Base-by-base conservation (phyloP, 169 alveolate genomes). In the Eimeria tenella region DNA sequence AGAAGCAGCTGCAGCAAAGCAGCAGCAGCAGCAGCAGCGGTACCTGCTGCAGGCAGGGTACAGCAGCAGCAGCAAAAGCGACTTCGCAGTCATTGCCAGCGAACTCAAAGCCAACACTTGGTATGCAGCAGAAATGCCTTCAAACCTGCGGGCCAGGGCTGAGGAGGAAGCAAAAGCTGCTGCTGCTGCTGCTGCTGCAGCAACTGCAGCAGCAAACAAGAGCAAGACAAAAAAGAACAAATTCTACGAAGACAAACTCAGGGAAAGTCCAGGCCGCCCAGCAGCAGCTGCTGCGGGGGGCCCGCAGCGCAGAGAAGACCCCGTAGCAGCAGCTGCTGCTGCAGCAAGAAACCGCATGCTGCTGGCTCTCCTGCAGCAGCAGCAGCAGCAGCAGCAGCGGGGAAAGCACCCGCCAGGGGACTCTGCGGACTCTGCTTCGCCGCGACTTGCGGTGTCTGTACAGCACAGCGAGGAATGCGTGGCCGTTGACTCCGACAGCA, bases 1-100 rank as follows among this genome's bases (percentile, higher is more conserved):
- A 77, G 93, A 74, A 96, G 93, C 63, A 93, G 93, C 55, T 31
- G 92, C 8, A 93, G 92, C 55, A 93, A 96, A 77, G 95, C 96
- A 21, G 88, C 96, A 52, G 68, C 84, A 17, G 96, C 94, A 94
- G 96, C 74, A 65, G 53, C 49, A 75, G 19, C 23, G 58, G 55
- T 90, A 90, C 52, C 53, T 90, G 52, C 56, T 73, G 71, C 75
- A 90, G 19, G 94, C 81, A 7, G 94, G 94, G 19, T 52, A 90
- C 23, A 52, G 79, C 13, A 21, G 19, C 89, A 55, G 55, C 55
- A 13, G 79, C 53, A 7, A 42, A 63, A 62, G 84, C 79, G 94
- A 90, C 23, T 90, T 90, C 96, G 63, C 92, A 95, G 23, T 25
- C 49, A 25, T 83, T 25, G n/a, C 31, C 13, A 68, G 31, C 50